Evolutionary conservation across 2,329 filamentous ascomycete genomes (phyloP).

Genomic region (Aspergillus niger): DNA sequence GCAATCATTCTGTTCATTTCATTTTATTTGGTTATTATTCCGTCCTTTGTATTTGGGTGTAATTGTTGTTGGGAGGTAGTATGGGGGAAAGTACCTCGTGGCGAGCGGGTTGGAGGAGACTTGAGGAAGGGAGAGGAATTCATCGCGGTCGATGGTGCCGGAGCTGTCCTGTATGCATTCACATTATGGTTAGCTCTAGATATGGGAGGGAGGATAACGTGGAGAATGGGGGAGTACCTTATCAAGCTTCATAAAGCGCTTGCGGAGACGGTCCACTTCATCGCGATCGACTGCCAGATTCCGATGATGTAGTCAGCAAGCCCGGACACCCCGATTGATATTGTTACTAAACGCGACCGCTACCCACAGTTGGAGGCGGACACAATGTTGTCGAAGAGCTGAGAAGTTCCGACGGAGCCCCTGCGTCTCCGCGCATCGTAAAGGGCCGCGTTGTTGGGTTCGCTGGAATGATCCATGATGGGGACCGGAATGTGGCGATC

Average conservation of each 20-base stretch:
- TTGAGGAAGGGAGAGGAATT: conserved; percentile 95
- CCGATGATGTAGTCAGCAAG: conserved; percentile 1
- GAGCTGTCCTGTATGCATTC: conserved; percentile 75
- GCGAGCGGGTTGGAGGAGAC: conserved; percentile 97
- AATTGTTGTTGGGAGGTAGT: background rate
- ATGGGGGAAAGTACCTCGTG: conserved; percentile 66
- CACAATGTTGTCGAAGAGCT: conserved; percentile 92
- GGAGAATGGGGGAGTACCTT: conserved; percentile 62
- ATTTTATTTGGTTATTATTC: background rate
- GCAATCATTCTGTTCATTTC: conserved; percentile 78
- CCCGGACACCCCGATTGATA: background rate
- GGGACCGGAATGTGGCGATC: background rate
- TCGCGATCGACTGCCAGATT: conserved; percentile 79
- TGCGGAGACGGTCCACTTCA: conserved; percentile 91
- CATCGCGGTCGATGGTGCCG: conserved; percentile 96
- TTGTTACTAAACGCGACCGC: background rate
- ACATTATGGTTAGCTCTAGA: background rate
- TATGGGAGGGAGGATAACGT: background rate
- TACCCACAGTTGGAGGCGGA: conserved; percentile 89
- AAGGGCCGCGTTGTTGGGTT: conserved; percentile 48
- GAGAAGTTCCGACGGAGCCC: conserved; percentile 54
- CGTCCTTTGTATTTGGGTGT: background rate
- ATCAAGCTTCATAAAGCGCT: conserved; percentile 99
- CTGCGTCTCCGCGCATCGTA: conserved; percentile 48
- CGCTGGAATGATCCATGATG: conserved; percentile 35